phyloP scores from a whole-genome alignment of 2,329 filamentous ascomycete species.

The Beauveria pseudobassiana region DNA sequence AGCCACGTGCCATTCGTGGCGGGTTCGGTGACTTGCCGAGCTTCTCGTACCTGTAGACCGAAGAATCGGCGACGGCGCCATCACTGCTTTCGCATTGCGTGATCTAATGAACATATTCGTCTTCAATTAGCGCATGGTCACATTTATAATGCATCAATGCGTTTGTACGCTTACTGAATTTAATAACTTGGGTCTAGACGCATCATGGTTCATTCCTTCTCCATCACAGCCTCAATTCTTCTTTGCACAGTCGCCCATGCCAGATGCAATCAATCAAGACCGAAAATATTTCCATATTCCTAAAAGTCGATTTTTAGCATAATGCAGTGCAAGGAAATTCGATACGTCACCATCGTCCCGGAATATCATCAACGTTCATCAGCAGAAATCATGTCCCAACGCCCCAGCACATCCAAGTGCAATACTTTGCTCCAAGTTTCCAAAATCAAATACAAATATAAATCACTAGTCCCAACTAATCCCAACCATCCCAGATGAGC shows the following conservation, averaged over 20 bases:
- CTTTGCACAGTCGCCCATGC: neutral
- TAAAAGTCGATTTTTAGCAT: neutral
- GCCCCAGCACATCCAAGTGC: neutral
- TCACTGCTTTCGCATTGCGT: too few relatives aligned
- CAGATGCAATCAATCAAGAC: neutral
- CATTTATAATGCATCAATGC: too few relatives aligned
- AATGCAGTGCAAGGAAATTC: neutral
- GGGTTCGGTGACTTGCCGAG: too few relatives aligned
- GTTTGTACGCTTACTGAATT: too few relatives aligned
- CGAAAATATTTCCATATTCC: neutral
- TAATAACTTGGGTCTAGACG: neutral
- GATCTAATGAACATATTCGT: too few relatives aligned
- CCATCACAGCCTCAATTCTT: neutral
- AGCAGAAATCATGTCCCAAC: neutral
- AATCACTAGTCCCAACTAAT: slow-evolving; percentile 16
- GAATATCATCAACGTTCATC: neutral
- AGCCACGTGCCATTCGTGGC: too few relatives aligned
- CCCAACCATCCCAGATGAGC: slow-evolving; percentile 35
- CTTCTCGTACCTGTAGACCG: too few relatives aligned
- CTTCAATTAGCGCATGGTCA: too few relatives aligned
- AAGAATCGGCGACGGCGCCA: too few relatives aligned
- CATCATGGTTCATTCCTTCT: neutral
- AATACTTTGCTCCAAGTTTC: neutral
- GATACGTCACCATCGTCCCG: too few relatives aligned
- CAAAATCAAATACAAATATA: neutral